Percentiles rank a stretch among this genome's conserved stretches.
These are phyloP conservation scores for Pochonia chlamydosporia DNA, from an alignment of 2,329 filamentous ascomycete genomes.

Conservation along the genomic window DNA sequence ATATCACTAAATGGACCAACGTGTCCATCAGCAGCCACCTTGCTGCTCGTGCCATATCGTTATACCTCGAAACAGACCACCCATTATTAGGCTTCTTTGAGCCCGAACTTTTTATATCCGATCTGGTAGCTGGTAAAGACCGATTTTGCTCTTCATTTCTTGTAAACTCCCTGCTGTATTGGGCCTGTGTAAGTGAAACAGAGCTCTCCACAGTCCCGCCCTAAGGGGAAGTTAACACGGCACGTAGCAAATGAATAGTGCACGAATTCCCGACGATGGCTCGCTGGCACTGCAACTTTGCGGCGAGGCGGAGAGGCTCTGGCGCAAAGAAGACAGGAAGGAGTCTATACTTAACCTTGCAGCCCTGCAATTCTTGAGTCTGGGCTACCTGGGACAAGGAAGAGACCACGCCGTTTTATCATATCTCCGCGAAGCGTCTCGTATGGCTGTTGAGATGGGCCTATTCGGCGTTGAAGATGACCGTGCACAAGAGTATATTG, in stretches of 20 bases:
- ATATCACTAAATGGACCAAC: conserved; percentile 29
- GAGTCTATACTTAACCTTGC: conserved; percentile 20
- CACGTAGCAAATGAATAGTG: not conserved
- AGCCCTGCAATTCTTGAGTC: conserved; percentile 25
- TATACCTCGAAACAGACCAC: conserved; percentile 32
- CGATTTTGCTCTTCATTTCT: conserved; percentile 25
- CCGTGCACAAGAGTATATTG: conserved; percentile 1
- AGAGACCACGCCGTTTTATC: conserved; percentile 26
- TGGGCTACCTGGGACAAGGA: conserved; percentile 28
- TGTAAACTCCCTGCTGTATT: conserved; percentile 27
- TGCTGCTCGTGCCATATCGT: conserved; percentile 26
- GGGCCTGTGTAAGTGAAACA: conserved; percentile 24
- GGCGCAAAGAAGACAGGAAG: not conserved
- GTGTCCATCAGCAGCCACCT: conserved; percentile 22
- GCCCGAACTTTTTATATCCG: conserved; percentile 25
- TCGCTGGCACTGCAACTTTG: conserved; percentile 13
- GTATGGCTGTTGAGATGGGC: conserved; percentile 23
- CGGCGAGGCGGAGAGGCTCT: conserved; percentile 13
- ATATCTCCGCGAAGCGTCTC: conserved; percentile 21
- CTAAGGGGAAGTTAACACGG: not conserved
- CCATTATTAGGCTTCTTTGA: conserved; percentile 31
- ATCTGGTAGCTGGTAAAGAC: conserved; percentile 20
- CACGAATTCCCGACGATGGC: not conserved
- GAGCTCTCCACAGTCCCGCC: not conserved
- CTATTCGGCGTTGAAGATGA: conserved; percentile 19